Percentiles rank a stretch among this genome's conserved stretches.
Conservation (phyloP, 2,329 filamentous ascomycete species). For the Microdochium nivale region DNA sequence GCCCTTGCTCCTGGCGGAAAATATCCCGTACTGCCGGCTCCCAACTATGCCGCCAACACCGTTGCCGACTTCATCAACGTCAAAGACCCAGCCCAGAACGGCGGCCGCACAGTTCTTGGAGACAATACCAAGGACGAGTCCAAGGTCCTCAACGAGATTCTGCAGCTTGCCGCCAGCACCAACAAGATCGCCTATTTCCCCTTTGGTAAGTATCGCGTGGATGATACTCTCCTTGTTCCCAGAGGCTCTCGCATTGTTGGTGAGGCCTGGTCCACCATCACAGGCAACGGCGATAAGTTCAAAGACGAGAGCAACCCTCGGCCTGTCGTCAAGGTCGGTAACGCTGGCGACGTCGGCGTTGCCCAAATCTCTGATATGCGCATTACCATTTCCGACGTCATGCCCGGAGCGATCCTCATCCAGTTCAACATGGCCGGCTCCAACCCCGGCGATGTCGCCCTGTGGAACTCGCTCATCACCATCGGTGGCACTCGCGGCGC, state of each 20-base stretch:
- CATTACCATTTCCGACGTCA: conserved; percentile 50
- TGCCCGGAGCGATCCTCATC: conserved; percentile 54
- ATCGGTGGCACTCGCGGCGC: conserved; percentile 27
- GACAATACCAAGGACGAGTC: conserved; percentile 29
- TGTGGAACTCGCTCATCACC: conserved; percentile 27
- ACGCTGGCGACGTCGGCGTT: conserved; percentile 45
- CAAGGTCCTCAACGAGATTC: conserved; percentile 25
- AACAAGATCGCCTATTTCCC: conserved; percentile 45
- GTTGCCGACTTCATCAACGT: conserved; percentile 28
- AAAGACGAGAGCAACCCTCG: conserved; percentile 40
- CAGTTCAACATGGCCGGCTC: conserved; percentile 26
- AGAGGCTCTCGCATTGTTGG: conserved; percentile 41
- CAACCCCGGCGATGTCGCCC: conserved; percentile 19
- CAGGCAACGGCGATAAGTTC: conserved; percentile 41
- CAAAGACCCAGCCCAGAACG: conserved; percentile 29
- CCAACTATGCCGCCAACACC: conserved; percentile 26
- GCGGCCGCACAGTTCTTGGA: conserved; percentile 24
- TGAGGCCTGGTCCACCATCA: conserved; percentile 42
- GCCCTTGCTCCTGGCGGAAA: conserved; percentile 26
- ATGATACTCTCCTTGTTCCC: conserved; percentile 41
- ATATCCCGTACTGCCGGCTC: conserved; percentile 26
- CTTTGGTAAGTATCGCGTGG: conserved; percentile 44
- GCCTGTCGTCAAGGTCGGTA: conserved; percentile 50
- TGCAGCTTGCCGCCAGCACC: conserved; percentile 24
- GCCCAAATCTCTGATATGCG: conserved; percentile 60